Percentiles rank a stretch among this genome's conserved stretches.
These are phyloP conservation scores for Penicillium decumbens DNA, from an alignment of 2,329 filamentous ascomycete genomes.

Conservation along the genomic window DNA sequence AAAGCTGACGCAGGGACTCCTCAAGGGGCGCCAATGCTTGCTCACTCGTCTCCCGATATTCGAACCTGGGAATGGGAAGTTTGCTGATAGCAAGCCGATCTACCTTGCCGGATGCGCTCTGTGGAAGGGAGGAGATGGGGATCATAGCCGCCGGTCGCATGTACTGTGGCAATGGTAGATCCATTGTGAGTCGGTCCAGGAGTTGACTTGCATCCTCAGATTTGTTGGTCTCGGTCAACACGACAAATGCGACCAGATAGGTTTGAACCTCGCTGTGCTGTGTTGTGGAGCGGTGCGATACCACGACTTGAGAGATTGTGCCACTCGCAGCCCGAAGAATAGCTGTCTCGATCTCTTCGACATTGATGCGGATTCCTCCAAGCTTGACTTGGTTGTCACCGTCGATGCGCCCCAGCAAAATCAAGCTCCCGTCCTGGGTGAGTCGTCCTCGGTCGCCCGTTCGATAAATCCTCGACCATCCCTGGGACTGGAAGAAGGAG, in stretches of 20 bases:
- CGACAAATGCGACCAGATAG: constrained; percentile 16
- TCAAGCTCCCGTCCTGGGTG: constrained; percentile 23
- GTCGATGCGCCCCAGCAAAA: constrained; percentile 28
- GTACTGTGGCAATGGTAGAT: constrained; percentile 33
- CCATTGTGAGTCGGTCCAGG: constrained; percentile 27
- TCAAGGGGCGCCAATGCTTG: constrained; percentile 6
- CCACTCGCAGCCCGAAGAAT: constrained; percentile 27
- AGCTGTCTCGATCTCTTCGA: constrained; percentile 44
- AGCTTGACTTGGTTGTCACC: constrained; percentile 31
- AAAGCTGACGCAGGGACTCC: constrained; percentile 12
- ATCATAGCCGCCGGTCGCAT: constrained; percentile 35
- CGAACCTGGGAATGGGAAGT: constrained; percentile 5
- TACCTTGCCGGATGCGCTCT: constrained; percentile 28
- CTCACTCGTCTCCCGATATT: neutral
- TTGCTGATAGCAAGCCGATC: constrained; percentile 19
- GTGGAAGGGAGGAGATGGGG: constrained; percentile 24
- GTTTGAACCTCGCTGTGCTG: neutral
- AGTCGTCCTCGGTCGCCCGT: constrained; percentile 16
- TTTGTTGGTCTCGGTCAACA: neutral
- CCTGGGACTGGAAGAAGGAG: constrained; percentile 4
- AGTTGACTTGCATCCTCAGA: neutral
- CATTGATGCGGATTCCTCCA: constrained; percentile 41
- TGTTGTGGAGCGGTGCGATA: constrained; percentile 9
- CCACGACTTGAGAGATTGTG: constrained; percentile 11
- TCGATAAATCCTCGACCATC: constrained; percentile 13